Evolutionary conservation across 2,329 filamentous ascomycete genomes (phyloP), one percentile per base, ranked within the genome.

Genomic region (Fusarium sulawesiense): DNA sequence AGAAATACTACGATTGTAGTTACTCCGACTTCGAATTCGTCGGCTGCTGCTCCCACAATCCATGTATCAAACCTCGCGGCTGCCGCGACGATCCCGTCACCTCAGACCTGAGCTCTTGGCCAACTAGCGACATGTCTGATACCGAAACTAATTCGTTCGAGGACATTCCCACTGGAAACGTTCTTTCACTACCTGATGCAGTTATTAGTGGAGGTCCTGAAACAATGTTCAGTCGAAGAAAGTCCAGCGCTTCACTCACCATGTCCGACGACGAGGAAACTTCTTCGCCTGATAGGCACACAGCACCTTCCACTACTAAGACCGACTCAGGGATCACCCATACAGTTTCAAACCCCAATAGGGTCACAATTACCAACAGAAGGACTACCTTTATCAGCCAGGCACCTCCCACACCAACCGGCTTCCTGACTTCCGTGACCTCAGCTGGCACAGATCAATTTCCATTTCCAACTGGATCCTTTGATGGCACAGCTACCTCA

Each of bases 31-130:
- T 82, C 67, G 60, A 53, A 4, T 71, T 18, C 7, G 10, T 12
- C 23, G 85, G 83, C 20, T 87, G 86, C 70, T 87, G 85, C 72
- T 73, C 76, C 16, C 73, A 79, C 16, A 74, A 85, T 63, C 80
- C 84, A 18, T 87, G 86, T 71, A 64, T 64, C 30, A 53, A 44
- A n/a, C 65, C 65, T 55, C 64, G 44, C 20, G 64, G 65, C 41
- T 56, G 44, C 18, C 51, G 45, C 41, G 59, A 68, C 47, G 23
- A 41, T 20, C 25, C 32, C 25, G 41, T 60, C 48, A 49, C 53
- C 41, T 27, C 48, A 16, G 40, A 58, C 21, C 27, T 34, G 11
- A 29, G 34, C 27, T 32, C 30, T 21, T 44, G 46, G 41, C 25
- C 40, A 21, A 55, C 46, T 34, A 41, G 16, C 37, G 55, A 60